A percentile compares a stretch with the other conserved stretches of the same genome.
phyloP scores from a whole-genome alignment of 2,329 filamentous ascomycete genomes.

The Lachnellula willkommii region DNA sequence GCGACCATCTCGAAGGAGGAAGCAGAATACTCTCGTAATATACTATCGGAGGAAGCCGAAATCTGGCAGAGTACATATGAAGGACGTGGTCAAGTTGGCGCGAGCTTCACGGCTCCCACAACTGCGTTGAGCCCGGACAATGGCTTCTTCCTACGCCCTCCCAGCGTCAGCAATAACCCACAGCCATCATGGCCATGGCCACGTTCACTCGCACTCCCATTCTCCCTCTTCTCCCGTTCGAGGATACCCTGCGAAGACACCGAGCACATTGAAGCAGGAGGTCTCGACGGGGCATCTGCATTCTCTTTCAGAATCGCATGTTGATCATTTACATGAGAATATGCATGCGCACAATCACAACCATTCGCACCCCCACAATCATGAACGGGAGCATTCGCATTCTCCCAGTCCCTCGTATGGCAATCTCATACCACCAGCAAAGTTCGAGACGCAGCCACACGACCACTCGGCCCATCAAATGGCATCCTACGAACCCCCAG shows the following conservation, averaged over 20 bases:
- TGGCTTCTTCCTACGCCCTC: slow-evolving; percentile 33
- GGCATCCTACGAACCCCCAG: slow-evolving; percentile 18
- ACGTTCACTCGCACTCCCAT: slow-evolving; percentile 36
- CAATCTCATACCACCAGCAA: slow-evolving; percentile 15
- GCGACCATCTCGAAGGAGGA: too few species aligned
- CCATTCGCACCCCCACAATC: slow-evolving; percentile 9
- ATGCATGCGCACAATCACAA: slow-evolving; percentile 11
- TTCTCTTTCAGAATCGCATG: slow-evolving; percentile 26
- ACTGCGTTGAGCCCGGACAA: slow-evolving; percentile 10
- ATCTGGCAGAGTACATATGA: slow-evolving; percentile 2
- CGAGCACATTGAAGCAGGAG: slow-evolving; percentile 22
- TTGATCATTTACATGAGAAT: slow-evolving; percentile 10
- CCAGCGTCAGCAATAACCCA: slow-evolving; percentile 31
- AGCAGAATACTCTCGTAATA: too few species aligned
- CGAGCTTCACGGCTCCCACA: slow-evolving; percentile 4
- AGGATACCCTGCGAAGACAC: slow-evolving; percentile 17
- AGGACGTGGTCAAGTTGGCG: neutral
- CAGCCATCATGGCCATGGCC: slow-evolving; percentile 27
- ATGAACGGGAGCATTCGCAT: neutral
- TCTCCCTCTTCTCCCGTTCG: slow-evolving; percentile 32
- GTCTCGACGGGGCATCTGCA: slow-evolving; percentile 26
- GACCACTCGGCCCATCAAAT: slow-evolving; percentile 14
- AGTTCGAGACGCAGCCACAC: slow-evolving; percentile 15
- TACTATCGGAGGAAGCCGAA: neutral
- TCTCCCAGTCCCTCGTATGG: slow-evolving; percentile 21